Evolutionary conservation across 164 flowering plant species (phyloP), one percentile per base, ranked within the genome.

Genomic region (Warburgia ugandensis): DNA sequence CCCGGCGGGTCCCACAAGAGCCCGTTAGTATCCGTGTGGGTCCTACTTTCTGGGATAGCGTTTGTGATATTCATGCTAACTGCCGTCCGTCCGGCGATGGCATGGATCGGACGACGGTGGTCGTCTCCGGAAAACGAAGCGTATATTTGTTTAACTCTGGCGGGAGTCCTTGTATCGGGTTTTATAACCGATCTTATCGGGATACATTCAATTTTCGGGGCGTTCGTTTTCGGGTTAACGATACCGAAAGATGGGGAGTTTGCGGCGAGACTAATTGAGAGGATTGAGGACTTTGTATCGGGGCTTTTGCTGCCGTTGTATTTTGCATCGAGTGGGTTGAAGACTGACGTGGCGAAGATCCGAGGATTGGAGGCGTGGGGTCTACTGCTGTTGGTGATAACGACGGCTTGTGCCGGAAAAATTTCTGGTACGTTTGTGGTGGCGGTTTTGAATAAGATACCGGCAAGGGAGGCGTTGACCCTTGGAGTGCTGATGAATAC

Each of bases 21-120:
- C 29, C 68, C 67, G 22, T 29, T 68, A 21, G 35, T 56, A 2
- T 45, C 65, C 5, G 5, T 68, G 5, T 67, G 64, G 64, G 60
- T 67, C 16, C 54, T 67, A 13, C 64, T 83, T 14, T 74, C 74
- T 0, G 83, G 84, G 0, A 55, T 58, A 3, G 81, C 60, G 0
- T 83, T 83, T 33, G 86, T 86, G 1, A 59, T 30, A 7, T 73
- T 76, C 64, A 69, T 72, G 78, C 21, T 86, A 53, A 5, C 67
- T 0, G 67, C 54, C 0, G 45, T 83, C 17, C 66, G 73, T 22
- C 91, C 84, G 5, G 65, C 41, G 1, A 73, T 86, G 80, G 57
- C 39, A 0, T 68, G 79, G 77, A 64, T 79, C 14, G 74, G 74
- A 3, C 52, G 59, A 16, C 61, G 68, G 17, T 69, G 73, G 58